phyloP scores from a whole-genome alignment of 805 yeast genomes.

The Pichia thaimueangensis region DNA sequence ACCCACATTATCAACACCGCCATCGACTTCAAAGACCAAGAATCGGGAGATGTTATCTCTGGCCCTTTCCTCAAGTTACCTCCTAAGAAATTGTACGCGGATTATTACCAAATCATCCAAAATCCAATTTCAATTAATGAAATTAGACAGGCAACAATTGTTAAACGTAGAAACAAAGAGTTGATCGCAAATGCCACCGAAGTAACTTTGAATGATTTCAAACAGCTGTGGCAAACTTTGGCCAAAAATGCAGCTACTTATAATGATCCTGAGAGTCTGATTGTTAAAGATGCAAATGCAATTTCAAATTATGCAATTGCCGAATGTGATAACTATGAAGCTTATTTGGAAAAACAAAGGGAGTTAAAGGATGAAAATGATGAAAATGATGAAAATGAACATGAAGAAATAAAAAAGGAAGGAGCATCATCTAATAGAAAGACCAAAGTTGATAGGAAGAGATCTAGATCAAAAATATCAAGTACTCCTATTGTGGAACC shows the following conservation, averaged over 20 bases:
- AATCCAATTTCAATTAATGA: constrained; percentile 68
- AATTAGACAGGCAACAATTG: constrained; percentile 41
- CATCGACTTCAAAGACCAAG: constrained; percentile 13
- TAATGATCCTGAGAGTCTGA: constrained; percentile 59
- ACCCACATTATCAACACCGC: constrained; percentile 8
- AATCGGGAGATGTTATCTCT: constrained; percentile 26
- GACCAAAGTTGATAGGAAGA: not conserved
- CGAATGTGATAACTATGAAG: constrained; percentile 36
- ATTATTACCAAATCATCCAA: constrained; percentile 59
- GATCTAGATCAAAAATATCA: not conserved
- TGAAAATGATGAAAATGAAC: not conserved
- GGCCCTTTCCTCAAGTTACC: constrained; percentile 65
- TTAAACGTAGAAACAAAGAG: constrained; percentile 3
- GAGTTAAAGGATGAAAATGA: not conserved
- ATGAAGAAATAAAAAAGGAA: no score
- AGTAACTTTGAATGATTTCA: constrained; percentile 38
- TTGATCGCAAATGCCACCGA: constrained; percentile 22
- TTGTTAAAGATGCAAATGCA: constrained; percentile 58
- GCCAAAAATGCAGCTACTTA: constrained; percentile 62
- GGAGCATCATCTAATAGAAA: no score
- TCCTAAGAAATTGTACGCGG: constrained; percentile 65
- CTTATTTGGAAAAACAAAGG: not conserved
- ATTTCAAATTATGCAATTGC: constrained; percentile 51
- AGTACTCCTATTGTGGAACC: no score
- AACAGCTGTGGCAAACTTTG: constrained; percentile 58